Conservation (phyloP, 176 grass and related monocot genomes). For the barley (Hordeum vulgare) region MorexV3_pseudomolecules_assembly NC_058518.1:8533429-8533928, state of each 20-base stretch:
- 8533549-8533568: neutral
- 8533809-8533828: neutral
- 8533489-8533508: neutral
- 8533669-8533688: slow-evolving; percentile 18
- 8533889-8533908: neutral
- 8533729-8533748: neutral
- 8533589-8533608: neutral
- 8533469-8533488: neutral
- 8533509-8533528: neutral
- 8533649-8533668: neutral
- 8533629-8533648: neutral
- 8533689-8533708: slow-evolving; percentile 1
- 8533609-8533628: neutral
- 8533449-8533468: neutral
- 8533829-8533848: neutral
- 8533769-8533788: neutral
- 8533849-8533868: neutral
- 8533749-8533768: neutral
- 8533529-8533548: neutral
- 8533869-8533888: neutral
- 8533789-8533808: neutral
- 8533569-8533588: neutral
- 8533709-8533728: neutral
- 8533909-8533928: neutral
- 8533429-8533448: neutral